Evolutionary conservation across 2,329 filamentous ascomycete species (phyloP), one percentile per base, ranked within the genome.

Genomic region (Diaporthe nobilis): DNA sequence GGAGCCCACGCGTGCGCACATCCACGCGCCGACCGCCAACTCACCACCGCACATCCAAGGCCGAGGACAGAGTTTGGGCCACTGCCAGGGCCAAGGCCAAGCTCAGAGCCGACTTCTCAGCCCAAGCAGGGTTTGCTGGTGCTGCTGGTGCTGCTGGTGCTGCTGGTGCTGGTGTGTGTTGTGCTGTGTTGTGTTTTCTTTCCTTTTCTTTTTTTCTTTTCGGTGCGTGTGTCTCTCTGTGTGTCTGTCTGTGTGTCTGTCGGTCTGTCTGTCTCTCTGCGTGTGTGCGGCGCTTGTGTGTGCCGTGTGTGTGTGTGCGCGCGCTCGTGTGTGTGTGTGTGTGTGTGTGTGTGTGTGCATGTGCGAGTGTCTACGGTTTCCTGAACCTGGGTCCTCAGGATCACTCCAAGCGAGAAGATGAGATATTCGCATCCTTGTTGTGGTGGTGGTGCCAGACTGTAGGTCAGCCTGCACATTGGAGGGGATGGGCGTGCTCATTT

Each of bases 21-120:
- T 25, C 12, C 44, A 39, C 55, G 70, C 70, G 44, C 55, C 70
- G 42, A n/a, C 55, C 39, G 55, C 31, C 58, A 47, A 25, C 37
- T 61, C 53, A 25, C n/a, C 44, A 39, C 17, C 22, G 47, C 57
- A 34, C 51, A 39, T 31, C 55, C 55, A 61, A 25, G 9, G 55
- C 39, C 55, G 25, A 51, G 55, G n/a, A n/a, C n/a, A n/a, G n/a
- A n/a, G n/a, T n/a, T n/a, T n/a, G n/a, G n/a, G n/a, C n/a, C n/a
- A n/a, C n/a, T n/a, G n/a, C n/a, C n/a, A n/a, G n/a, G n/a, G n/a
- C 55, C 55, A 61, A 25, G 9, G 55, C 39, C 55, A 25, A 51
- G 55, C 31, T 61, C 55, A 61, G 47, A 57, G 51, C 28, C 28
- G 28, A 28, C 28, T 28, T 28, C 28, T 28, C 28, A 28, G 28